Conservation (phyloP, 1,284 basidiomycete genomes). For the Sporisorium exsertum region DNA sequence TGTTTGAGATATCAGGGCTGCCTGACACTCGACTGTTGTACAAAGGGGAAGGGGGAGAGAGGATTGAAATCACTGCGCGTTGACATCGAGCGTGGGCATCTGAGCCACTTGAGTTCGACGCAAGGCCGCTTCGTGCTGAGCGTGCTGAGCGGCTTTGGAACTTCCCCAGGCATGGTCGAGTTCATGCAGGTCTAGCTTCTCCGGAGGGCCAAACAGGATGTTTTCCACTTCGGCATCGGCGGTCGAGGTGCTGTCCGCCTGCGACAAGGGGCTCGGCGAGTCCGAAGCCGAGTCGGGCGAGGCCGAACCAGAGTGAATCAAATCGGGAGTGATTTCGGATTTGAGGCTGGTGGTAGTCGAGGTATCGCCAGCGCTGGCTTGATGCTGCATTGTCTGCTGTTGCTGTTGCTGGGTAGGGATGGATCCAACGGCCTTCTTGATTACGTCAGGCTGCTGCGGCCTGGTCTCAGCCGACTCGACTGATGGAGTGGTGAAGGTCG, state of each 20-base stretch:
- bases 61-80: slow-evolving; percentile 6
- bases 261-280: slow-evolving; percentile 36
- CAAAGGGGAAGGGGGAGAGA: slow-evolving; percentile 6
- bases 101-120: slow-evolving; percentile 22
- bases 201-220: slow-evolving; percentile 47
- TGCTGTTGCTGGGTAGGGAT: slow-evolving; percentile 26
- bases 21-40: slow-evolving; percentile 35
- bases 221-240: slow-evolving; percentile 45
- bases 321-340: slow-evolving; percentile 28
- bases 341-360: slow-evolving; percentile 19
- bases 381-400: slow-evolving; percentile 39
- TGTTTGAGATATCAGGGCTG: slow-evolving; percentile 21
- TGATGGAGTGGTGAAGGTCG: slow-evolving; percentile 39
- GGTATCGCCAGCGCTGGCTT: slow-evolving; percentile 9
- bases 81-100: slow-evolving; percentile 13
- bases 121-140: slow-evolving; percentile 25
- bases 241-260: slow-evolving; percentile 21
- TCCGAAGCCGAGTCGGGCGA: slow-evolving; percentile 38
- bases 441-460: slow-evolving; percentile 19
- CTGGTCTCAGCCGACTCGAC: slow-evolving; percentile 19
- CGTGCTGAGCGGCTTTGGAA: slow-evolving; percentile 30
- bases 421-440: slow-evolving; percentile 1
- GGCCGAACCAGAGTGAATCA: slow-evolving; percentile 33
- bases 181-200: slow-evolving; percentile 49
- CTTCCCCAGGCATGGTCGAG: slow-evolving; percentile 48